These are phyloP conservation scores for Asterophora parasitica DNA, from an alignment of 768 basidiomycete genomes.

Conservation along the genomic window DNA sequence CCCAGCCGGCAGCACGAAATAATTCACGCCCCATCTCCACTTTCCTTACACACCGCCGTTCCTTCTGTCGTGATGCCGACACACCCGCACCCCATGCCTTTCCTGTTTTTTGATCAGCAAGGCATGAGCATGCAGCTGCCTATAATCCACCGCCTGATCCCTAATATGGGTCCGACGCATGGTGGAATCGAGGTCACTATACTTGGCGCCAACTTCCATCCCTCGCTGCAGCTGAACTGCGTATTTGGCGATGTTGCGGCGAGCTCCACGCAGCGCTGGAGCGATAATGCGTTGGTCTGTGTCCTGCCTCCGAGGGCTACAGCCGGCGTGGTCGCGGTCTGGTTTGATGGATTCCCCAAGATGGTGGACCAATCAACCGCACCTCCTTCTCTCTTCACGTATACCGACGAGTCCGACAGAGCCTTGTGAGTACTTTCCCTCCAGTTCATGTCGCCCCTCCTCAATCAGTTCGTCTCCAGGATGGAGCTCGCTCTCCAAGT, in stretches of 20 bases:
- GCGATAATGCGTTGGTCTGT: constrained; percentile 90
- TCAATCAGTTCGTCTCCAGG: constrained; percentile 34
- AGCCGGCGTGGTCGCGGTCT: constrained; percentile 86
- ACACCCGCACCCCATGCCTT: constrained; percentile 44
- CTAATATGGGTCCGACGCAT: constrained; percentile 77
- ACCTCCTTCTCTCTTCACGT: constrained; percentile 73
- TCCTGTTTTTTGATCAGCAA: constrained; percentile 59
- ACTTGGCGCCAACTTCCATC: constrained; percentile 86
- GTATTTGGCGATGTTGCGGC: constrained; percentile 83
- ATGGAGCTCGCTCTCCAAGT: constrained; percentile 96
- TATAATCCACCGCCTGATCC: constrained; percentile 81
- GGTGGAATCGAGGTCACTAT: constrained; percentile 95
- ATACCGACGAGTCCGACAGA: constrained; percentile 85
- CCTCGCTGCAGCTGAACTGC: constrained; percentile 64
- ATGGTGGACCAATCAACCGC: constrained; percentile 45
- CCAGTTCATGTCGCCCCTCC: constrained; percentile 1
- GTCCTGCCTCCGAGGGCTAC: constrained; percentile 76
- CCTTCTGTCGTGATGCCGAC: constrained; percentile 25
- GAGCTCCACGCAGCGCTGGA: constrained; percentile 86
- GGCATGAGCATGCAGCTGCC: constrained; percentile 51
- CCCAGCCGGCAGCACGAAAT: constrained; percentile 21
- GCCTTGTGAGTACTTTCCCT: constrained; percentile 59
- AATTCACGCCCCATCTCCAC: constrained; percentile 23
- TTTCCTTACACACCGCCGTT: constrained; percentile 18
- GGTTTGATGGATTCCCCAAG: constrained; percentile 75